A percentile compares a stretch with the other conserved stretches of the same genome.
phyloP scores from a whole-genome alignment of 345 rosid species.

The Xanthoceras sorbifolium region DNA sequence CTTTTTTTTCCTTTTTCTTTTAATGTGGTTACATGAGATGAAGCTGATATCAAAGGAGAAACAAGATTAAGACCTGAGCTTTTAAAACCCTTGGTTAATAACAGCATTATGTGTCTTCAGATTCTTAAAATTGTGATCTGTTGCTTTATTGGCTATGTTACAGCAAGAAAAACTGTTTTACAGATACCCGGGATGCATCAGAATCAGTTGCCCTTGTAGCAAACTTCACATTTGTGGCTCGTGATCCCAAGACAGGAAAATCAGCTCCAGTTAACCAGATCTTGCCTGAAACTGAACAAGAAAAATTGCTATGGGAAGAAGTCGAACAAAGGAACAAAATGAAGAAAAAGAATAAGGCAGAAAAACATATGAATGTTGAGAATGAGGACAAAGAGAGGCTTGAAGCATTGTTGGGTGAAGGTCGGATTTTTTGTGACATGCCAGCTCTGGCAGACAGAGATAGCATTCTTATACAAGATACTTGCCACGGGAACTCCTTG shows the following conservation, averaged over 20 bases:
- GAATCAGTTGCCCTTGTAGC: constrained; percentile 71
- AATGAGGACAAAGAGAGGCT: constrained; percentile 53
- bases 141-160: background rate
- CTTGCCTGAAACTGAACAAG: constrained; percentile 64
- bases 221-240: constrained; percentile 87
- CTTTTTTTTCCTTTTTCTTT: background rate
- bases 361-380: constrained; percentile 31
- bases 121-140: background rate
- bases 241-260: constrained; percentile 78
- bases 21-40: background rate
- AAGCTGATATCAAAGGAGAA: background rate
- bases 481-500: constrained; percentile 68
- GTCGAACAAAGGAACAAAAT: constrained; percentile 78
- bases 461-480: constrained; percentile 74
- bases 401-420: constrained; percentile 67
- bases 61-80: background rate
- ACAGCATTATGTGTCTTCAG: background rate
- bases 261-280: constrained; percentile 71
- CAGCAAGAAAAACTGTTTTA: constrained; percentile 18
- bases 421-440: constrained; percentile 82
- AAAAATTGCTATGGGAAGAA: constrained; percentile 71
- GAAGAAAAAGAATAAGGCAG: constrained; percentile 59
- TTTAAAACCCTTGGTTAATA: background rate
- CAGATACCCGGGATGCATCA: constrained; percentile 41
- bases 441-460: constrained; percentile 91